phyloP scores from a whole-genome alignment of 352 stramenopile species.

The Globisporangium cylindrosporum region DNA sequence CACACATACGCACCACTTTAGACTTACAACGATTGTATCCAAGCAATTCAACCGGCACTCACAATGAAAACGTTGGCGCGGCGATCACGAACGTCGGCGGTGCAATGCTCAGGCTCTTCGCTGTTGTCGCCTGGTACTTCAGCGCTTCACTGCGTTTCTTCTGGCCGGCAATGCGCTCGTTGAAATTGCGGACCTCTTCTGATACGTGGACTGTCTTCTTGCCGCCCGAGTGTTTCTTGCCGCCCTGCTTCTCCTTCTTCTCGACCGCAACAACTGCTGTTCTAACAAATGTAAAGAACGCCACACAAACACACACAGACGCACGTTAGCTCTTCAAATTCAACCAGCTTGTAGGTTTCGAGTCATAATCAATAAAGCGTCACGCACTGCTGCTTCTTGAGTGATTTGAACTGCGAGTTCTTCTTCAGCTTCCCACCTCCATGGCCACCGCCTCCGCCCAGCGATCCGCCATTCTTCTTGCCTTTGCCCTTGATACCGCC shows the following conservation, averaged over 20 bases:
- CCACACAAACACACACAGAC: not conserved
- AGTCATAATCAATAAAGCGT: not conserved
- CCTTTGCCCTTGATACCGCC: slow-evolving; percentile 19
- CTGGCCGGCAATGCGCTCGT: slow-evolving; percentile 65
- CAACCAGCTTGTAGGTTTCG: not conserved
- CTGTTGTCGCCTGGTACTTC: slow-evolving; percentile 15
- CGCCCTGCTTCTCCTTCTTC: slow-evolving; percentile 33
- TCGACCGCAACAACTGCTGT: slow-evolving; percentile 31
- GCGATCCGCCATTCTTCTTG: slow-evolving; percentile 18
- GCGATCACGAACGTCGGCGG: slow-evolving; percentile 61
- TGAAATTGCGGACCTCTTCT: slow-evolving; percentile 74
- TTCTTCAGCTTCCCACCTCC: slow-evolving; percentile 50
- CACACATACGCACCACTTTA: not conserved
- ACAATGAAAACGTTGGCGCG: slow-evolving; percentile 74
- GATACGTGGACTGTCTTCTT: slow-evolving; percentile 38
- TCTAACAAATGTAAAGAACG: slow-evolving; percentile 16
- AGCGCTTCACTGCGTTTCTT: slow-evolving; percentile 24
- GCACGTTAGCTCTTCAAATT: not conserved
- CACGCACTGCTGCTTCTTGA: slow-evolving; percentile 59
- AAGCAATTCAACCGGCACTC: slow-evolving; percentile 12
- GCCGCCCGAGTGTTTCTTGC: slow-evolving; percentile 17
- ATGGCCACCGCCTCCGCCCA: not conserved
- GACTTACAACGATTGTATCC: not conserved
- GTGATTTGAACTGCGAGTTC: slow-evolving; percentile 57
- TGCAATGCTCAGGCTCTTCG: slow-evolving; percentile 34